Base-by-base conservation (phyloP, 768 basidiomycete genomes). In the Trametes maxima region DNA sequence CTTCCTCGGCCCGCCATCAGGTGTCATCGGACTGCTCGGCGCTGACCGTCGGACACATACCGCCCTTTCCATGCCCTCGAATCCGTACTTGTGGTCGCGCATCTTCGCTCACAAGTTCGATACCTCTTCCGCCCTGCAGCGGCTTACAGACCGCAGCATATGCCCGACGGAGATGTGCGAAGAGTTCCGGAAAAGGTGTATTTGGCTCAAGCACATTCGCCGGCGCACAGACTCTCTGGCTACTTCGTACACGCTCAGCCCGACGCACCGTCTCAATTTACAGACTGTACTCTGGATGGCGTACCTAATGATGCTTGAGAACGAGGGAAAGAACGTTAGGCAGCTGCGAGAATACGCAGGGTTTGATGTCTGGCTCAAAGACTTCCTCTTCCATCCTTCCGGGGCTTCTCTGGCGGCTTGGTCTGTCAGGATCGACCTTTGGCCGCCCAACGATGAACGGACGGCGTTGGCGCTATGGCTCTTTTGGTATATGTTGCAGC, bases 301-400 rank as follows among this genome's bases (percentile, higher is more conserved):
- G 25, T 92, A 89, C 69, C 74, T 90, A 39, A 85, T 94, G 85
- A 82, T 92, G 80, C 76, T 94, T 48, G 92, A 94, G 75, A 88
- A 91, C 65, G 88, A 88, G 28, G 88, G 85, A 44, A 86, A 82
- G 69, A 93, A 93, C 65, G 82, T 82, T 65, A 71, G 50, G 46
- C 90, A 92, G 69, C 79, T 93, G n/a, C 70, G 84, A n/a, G 83
- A 85, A 22, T 91, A 87, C 67, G 90, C 84, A 5, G 68, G 70
- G 42, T 80, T 91, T 57, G 82, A 85, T 55, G 65, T 66, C 0
- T 92, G 90, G 90, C 70, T 93, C 43, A 77, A 76, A 65, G 79
- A 80, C 57, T 92, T 83, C 68, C 87, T 87, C 85, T 86, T 91
- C 63, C 79, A 84, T 59, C 74, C 78, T 11, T 63, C 74, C 16